Conservation (phyloP, 1,284 basidiomycete species). For the Austropuccinia psidii region DNA sequence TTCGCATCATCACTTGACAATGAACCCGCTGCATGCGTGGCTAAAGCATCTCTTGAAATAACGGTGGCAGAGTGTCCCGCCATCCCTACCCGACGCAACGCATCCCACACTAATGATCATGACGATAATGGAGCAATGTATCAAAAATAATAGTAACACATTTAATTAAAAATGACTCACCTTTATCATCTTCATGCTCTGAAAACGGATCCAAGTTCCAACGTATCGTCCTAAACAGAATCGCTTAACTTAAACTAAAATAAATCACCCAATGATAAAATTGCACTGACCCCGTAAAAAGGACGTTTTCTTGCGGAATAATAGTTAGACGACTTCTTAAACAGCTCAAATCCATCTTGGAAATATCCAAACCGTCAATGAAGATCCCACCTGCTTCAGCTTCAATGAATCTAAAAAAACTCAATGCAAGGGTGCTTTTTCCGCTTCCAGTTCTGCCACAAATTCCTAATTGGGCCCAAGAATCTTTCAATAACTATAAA, state of each 20-base stretch:
- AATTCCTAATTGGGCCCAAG: neutral
- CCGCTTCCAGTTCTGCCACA: slow-evolving; percentile 61
- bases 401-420: slow-evolving; percentile 68
- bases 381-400: slow-evolving; percentile 55
- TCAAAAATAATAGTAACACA: neutral
- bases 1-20: slow-evolving; percentile 38
- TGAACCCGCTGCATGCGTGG: slow-evolving; percentile 17
- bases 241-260: neutral
- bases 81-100: slow-evolving; percentile 20
- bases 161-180: neutral
- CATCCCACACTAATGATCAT: slow-evolving; percentile 12
- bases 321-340: slow-evolving; percentile 58
- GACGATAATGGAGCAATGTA: neutral
- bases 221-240: slow-evolving; percentile 51
- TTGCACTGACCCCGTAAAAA: slow-evolving; percentile 37
- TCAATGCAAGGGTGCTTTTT: slow-evolving; percentile 80
- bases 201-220: slow-evolving; percentile 47
- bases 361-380: slow-evolving; percentile 80
- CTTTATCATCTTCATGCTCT: slow-evolving; percentile 43
- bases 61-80: neutral
- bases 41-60: neutral
- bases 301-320: slow-evolving; percentile 62
- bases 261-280: neutral
- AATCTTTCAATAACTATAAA: neutral
- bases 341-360: slow-evolving; percentile 76